These are phyloP conservation scores for Ceratocystis variospora DNA, from an alignment of 2,329 filamentous ascomycete species.

Conservation along the genomic window DNA sequence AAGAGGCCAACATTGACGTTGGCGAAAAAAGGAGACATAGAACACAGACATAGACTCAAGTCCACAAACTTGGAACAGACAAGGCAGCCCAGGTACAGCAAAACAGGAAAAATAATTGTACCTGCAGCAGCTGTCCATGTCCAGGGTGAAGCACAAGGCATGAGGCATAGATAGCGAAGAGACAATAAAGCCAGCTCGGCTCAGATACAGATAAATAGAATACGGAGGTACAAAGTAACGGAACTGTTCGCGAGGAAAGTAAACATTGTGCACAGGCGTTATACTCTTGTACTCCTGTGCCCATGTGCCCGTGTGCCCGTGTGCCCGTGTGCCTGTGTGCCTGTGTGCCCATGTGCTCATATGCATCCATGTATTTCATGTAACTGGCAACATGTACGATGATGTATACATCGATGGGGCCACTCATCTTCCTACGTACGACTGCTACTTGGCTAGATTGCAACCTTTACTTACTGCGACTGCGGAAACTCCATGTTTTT, in stretches of 20 bases:
- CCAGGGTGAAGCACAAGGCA: not conserved
- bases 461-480: not conserved
- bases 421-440: not conserved
- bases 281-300: too few relatives aligned
- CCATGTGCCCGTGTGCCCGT: too few relatives aligned
- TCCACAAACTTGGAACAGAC: too few relatives aligned
- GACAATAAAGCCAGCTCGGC: not conserved
- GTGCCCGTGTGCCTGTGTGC: too few relatives aligned
- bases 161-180: too few relatives aligned
- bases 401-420: not conserved
- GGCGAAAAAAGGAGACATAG: not conserved
- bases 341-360: too few relatives aligned
- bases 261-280: too few relatives aligned
- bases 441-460: not conserved
- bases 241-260: too few relatives aligned
- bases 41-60: too few relatives aligned
- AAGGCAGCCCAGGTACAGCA: too few relatives aligned
- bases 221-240: not conserved
- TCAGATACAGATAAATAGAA: not conserved
- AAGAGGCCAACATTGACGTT: not conserved
- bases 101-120: not conserved
- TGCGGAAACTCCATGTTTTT: not conserved
- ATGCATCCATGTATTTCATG: not conserved
- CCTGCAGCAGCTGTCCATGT: not conserved
- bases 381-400: not conserved